Base-by-base conservation (phyloP, 495 filamentous ascomycete genomes). In the Rusavskia elegans region DNA sequence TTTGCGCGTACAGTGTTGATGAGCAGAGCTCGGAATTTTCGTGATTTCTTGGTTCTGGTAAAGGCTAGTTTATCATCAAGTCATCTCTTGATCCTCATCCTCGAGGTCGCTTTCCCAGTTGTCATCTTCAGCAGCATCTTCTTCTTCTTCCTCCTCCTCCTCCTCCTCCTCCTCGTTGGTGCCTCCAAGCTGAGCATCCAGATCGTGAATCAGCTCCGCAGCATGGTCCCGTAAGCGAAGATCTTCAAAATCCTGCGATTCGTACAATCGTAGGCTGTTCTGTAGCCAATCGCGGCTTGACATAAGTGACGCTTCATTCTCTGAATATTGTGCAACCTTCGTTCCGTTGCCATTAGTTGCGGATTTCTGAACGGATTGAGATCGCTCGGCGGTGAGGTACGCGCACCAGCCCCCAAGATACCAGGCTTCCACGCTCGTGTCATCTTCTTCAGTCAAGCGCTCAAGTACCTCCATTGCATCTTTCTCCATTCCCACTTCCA, bases 341-440 rank as follows among this genome's bases (percentile, higher is more conserved):
- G 14, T 40, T 16, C 32, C 46, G 41, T 57, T 19, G 46, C 41
- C 42, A 59, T 62, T 50, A 39, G 57, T 51, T 48, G 19, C 6
- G 1, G 16, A 27, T 7, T 13, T 17, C 3, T 2, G 23, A 19
- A 16, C 30, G 17, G 37, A 1, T 21, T 72, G 45, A 65, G 74
- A 67, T 69, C 82, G 87, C 64, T 85, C 79, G 5, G 50, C 38
- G 52, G 84, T 68, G 51, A 92, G 72, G 61, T 86, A 85, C 53
- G 87, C 72, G 52, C 84, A 84, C 84, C 90, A 99, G 10, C 93
- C 93, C 32, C 93, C 90, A 3, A 97, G 71, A 68, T 99, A 99
- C 89, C 88, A 95, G 2, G 84, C 85, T 65, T 99, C 93, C 11
- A 96, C 87, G 65, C 89, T 88, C 56, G 80, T 74, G 63, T 99